Evolutionary conservation across 805 yeast genomes (phyloP).

Genomic region (Clavispora santaluciae): DNA sequence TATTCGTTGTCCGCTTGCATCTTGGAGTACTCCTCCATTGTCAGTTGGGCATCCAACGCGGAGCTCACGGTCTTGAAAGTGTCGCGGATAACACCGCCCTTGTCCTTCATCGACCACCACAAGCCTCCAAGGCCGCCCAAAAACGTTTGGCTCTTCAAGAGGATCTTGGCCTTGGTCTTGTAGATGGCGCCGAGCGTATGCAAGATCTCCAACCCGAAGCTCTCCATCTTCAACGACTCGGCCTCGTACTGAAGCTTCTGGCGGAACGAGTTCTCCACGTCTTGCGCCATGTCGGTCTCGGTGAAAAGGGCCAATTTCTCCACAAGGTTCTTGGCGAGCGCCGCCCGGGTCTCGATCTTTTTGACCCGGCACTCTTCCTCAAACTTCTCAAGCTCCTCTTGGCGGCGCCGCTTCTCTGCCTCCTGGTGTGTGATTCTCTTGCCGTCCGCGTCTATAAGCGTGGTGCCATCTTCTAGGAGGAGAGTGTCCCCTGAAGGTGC

Average conservation of each 20-base stretch:
- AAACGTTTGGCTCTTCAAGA: slow-evolving; percentile 57
- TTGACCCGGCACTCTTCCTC: slow-evolving; percentile 75
- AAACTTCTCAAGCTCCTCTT: slow-evolving; percentile 53
- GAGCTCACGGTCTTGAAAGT: slow-evolving; percentile 65
- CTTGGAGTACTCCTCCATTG: slow-evolving; percentile 68
- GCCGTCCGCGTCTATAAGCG: not conserved
- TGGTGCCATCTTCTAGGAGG: slow-evolving; percentile 12
- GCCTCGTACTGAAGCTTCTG: slow-evolving; percentile 75
- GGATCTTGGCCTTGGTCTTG: slow-evolving; percentile 58
- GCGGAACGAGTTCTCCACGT: slow-evolving; percentile 47
- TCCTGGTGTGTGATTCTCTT: slow-evolving; percentile 27
- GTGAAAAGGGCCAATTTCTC: slow-evolving; percentile 40
- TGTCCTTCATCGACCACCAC: slow-evolving; percentile 66
- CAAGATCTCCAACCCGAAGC: slow-evolving; percentile 77
- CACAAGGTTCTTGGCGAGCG: slow-evolving; percentile 53
- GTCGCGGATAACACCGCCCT: slow-evolving; percentile 68
- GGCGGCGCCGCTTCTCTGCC: slow-evolving; percentile 42
- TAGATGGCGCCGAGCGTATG: slow-evolving; percentile 73
- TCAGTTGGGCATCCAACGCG: slow-evolving; percentile 74
- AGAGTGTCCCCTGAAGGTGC: no score
- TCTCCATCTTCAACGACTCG: slow-evolving; percentile 73
- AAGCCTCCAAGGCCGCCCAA: slow-evolving; percentile 61
- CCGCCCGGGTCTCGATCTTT: slow-evolving; percentile 60
- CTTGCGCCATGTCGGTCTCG: slow-evolving; percentile 41
- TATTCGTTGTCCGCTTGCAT: slow-evolving; percentile 55